A percentile compares a stretch with the other conserved stretches of the same genome.
phyloP scores from a whole-genome alignment of 2,329 filamentous ascomycete species.

The Cercospora citrullina region DNA sequence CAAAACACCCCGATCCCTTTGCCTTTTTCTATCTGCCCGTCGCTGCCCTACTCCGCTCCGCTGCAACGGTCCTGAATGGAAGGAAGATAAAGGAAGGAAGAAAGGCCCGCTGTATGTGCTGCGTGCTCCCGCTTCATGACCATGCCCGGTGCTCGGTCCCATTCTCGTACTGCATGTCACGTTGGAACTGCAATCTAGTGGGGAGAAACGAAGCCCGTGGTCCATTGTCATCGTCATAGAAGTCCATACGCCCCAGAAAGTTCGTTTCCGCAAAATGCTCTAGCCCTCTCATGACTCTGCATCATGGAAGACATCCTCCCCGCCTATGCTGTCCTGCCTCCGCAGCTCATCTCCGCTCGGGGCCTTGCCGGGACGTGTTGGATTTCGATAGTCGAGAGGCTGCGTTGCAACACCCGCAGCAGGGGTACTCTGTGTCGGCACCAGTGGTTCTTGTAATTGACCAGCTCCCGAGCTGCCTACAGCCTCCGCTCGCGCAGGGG shows the following conservation, averaged over 20 bases:
- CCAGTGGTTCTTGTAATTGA: conserved; percentile 21
- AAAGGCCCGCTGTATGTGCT: background rate
- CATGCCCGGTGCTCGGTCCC: background rate
- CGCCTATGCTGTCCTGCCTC: conserved; percentile 44
- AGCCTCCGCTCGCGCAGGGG: conserved; percentile 11
- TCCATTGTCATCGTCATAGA: background rate
- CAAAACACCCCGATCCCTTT: background rate
- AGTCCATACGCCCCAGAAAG: background rate
- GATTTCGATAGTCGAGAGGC: conserved; percentile 18
- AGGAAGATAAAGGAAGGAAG: background rate
- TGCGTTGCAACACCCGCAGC: conserved; percentile 17
- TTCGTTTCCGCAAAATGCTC: background rate
- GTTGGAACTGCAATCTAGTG: background rate
- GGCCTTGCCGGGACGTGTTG: conserved; percentile 7
- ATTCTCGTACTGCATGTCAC: background rate
- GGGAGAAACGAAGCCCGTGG: background rate
- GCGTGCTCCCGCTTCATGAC: background rate
- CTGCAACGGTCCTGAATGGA: background rate
- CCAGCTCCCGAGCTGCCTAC: background rate
- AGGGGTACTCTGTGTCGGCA: conserved; percentile 18
- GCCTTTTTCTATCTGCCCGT: background rate
- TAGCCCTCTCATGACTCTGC: conserved; percentile 40
- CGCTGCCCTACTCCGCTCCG: background rate
- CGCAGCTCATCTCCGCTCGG: conserved; percentile 27
- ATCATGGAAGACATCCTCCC: conserved; percentile 52